Conservation (phyloP, 345 rosid genomes). For the Arabis alpina region DNA sequence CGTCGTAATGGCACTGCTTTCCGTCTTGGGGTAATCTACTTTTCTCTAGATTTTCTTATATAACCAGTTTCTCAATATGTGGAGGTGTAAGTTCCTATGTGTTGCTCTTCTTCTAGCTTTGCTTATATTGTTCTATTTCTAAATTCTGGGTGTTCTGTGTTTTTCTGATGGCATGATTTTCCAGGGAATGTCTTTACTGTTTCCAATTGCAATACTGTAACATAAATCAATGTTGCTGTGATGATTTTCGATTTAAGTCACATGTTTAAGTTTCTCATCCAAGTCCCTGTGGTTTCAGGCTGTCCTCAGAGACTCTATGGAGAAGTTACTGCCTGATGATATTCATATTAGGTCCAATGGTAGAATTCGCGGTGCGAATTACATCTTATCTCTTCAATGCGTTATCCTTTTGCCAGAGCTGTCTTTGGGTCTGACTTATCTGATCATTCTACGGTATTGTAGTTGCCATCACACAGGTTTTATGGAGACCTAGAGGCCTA, state of each 20-base stretch:
- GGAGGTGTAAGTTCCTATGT: slow-evolving; percentile 11
- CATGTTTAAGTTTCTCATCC: slow-evolving; percentile 4
- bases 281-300: slow-evolving; percentile 51
- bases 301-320: slow-evolving; percentile 75
- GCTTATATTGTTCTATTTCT: no score
- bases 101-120: no score
- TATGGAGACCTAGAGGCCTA: slow-evolving; percentile 89
- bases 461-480: slow-evolving; percentile 97
- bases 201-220: not conserved
- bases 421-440: slow-evolving; percentile 9
- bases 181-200: no score
- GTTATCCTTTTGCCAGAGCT: not conserved
- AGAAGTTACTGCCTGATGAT: slow-evolving; percentile 79
- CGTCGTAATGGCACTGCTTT: slow-evolving; percentile 89
- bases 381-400: not conserved
- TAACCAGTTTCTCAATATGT: not conserved
- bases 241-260: not conserved
- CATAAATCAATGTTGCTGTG: slow-evolving; percentile 2
- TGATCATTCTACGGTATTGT: slow-evolving; percentile 37
- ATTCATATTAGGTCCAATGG: slow-evolving; percentile 79
- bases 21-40: slow-evolving; percentile 76
- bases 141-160: not conserved
- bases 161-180: not conserved
- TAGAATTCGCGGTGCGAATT: slow-evolving; percentile 81
- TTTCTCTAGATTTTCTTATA: not conserved